Conservation (phyloP, 352 stramenopile species). For the Phytophthora kernoviae region DNA sequence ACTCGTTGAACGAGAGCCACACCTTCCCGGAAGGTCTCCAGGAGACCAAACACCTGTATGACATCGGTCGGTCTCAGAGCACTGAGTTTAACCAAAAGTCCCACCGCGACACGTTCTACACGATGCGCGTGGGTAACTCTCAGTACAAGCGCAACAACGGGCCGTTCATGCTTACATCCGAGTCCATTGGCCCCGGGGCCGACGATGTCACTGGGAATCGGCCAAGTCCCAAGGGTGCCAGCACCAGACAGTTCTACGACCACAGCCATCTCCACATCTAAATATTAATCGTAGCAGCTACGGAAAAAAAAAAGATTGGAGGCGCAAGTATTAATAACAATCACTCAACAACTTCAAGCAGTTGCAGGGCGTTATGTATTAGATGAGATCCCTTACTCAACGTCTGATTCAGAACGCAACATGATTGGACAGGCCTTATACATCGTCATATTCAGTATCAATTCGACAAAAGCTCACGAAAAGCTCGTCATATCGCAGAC, state of each 20-base stretch:
- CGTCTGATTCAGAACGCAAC: no score
- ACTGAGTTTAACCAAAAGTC: slow-evolving; percentile 88
- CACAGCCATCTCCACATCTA: slow-evolving; percentile 72
- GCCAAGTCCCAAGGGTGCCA: slow-evolving; percentile 70
- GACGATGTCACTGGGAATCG: slow-evolving; percentile 68
- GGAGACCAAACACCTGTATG: slow-evolving; percentile 82
- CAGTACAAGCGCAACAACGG: slow-evolving; percentile 82
- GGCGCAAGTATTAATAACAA: no score
- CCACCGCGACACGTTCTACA: slow-evolving; percentile 86
- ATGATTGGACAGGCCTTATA: no score
- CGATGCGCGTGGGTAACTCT: slow-evolving; percentile 76
- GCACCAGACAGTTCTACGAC: slow-evolving; percentile 86
- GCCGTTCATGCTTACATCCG: slow-evolving; percentile 80
- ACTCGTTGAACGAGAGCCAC: slow-evolving; percentile 49
- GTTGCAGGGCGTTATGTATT: no score
- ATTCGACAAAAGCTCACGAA: no score
- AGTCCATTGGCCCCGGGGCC: slow-evolving; percentile 64
- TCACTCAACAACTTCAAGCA: no score
- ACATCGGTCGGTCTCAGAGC: slow-evolving; percentile 77
- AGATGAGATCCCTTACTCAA: no score
- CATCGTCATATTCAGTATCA: no score
- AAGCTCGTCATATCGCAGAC: no score
- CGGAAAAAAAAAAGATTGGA: neutral
- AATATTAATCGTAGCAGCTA: slow-evolving; percentile 3
- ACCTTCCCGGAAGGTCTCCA: slow-evolving; percentile 73